Percentiles rank a stretch among this genome's conserved stretches.
Conservation (phyloP, 164 flowering plant species). For the Piper betle region DNA sequence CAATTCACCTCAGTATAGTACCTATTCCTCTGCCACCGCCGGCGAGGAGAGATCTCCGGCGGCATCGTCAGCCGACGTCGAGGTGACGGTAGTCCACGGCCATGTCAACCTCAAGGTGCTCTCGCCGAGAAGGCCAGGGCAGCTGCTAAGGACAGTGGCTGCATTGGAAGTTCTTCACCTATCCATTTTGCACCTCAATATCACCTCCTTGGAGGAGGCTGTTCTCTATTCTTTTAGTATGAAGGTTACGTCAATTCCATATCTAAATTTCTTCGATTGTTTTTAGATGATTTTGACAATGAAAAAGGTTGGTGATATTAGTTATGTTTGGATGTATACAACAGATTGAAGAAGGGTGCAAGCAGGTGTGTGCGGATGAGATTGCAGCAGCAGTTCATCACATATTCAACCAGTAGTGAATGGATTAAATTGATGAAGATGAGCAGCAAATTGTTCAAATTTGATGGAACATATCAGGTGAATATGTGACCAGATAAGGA, state of each 20-base stretch:
- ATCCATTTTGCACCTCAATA: conserved; percentile 46
- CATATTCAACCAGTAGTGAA: conserved; percentile 18
- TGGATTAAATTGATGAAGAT: no score
- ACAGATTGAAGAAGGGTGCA: conserved; percentile 59
- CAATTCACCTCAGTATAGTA: conserved; percentile 14
- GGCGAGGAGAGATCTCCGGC: conserved; percentile 16
- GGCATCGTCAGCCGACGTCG: conserved; percentile 24
- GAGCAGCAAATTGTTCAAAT: no score
- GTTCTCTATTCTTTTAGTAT: conserved; percentile 55
- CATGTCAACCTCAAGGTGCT: conserved; percentile 46
- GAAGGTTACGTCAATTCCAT: conserved; percentile 13
- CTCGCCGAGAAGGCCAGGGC: conserved; percentile 30
- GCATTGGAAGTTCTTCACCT: conserved; percentile 44
- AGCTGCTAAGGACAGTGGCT: conserved; percentile 33
- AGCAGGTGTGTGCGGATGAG: conserved; percentile 42
- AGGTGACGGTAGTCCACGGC: conserved; percentile 38
- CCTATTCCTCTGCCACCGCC: conserved; percentile 9
- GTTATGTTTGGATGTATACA: background rate
- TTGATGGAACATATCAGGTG: no score
- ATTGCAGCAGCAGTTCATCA: conserved; percentile 45
- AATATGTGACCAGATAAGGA: no score
- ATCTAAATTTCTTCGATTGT: background rate
- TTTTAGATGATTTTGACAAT: background rate
- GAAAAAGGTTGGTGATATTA: background rate
- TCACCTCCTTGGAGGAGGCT: conserved; percentile 24